Evolutionary conservation across 306 rosid species (phyloP), one percentile per base, ranked within the genome.

Genomic region (Prunus fruticosa): DNA sequence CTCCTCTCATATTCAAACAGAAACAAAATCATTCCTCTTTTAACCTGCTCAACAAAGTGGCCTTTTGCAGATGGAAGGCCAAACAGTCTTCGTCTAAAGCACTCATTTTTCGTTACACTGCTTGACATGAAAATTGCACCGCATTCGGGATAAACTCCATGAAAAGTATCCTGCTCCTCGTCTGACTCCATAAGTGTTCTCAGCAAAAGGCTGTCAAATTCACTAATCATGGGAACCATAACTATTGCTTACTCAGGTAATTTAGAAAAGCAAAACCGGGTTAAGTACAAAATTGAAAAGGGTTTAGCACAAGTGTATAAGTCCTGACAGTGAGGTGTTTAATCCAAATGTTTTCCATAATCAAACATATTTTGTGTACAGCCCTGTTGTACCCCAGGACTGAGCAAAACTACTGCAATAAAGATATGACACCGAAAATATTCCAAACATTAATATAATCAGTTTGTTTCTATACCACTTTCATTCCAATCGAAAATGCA

Each of bases 91-190:
- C 45, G 74, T 66, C 74, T 62, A 47, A 83, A 71, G 41, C 91
- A 85, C 66, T 87, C 89, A 11, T 72, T 50, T 27, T 75, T 20
- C 13, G 88, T 89, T 4, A 71, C 68, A 28, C 64, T 73, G 54
- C 82, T 89, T 3, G 93, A 79, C 87, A 87, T 85, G 85, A 89
- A 89, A 47, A 89, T 87, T 3, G 89, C 89, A 22, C 91, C 93
- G 60, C 2, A 72, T 46, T 69, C 78, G 0, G 93, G 88, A 73
- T 75, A 54, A 41, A 0, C 3, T 38, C 89, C 87, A 9, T 53
- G 22, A 58, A 53, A 23, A 62, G 45, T 74, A 20, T 28, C 73
- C 6, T 19, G 16, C 60, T 73, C 66, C 20, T 64, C 73, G 76
- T 45, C 60, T 2, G 38, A 64, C 62, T 54, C 52, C 87, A 79